phyloP scores from a whole-genome alignment of 208 protist species.

The Balamuthia mandrillaris region DNA sequence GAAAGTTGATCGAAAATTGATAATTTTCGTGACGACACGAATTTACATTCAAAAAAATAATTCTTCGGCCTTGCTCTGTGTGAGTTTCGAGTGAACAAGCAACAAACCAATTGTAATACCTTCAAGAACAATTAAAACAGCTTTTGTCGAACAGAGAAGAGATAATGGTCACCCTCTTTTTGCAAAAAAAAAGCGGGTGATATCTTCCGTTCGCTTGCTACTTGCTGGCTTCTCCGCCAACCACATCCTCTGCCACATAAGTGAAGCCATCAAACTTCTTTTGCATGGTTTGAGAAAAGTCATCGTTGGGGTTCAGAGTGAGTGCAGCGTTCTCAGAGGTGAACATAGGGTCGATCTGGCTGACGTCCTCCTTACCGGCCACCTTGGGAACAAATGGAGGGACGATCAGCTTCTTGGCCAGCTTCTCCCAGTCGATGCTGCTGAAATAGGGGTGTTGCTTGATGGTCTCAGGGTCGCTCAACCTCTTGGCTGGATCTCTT shows the following conservation, averaged over 20 bases:
- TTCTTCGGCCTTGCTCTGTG: too few species aligned
- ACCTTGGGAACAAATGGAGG: slow-evolving; percentile 3
- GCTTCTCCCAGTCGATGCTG: slow-evolving; percentile 7
- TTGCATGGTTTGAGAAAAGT: background rate
- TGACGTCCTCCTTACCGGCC: background rate
- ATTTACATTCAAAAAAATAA: too few species aligned
- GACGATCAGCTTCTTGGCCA: background rate
- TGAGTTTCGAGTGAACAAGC: too few species aligned
- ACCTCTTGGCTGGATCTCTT: slow-evolving; percentile 50
- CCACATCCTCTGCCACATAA: background rate
- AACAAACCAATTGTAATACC: too few species aligned
- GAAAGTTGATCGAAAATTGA: too few species aligned
- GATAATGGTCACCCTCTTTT: too few species aligned
- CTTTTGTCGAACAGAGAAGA: too few species aligned
- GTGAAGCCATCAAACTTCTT: background rate
- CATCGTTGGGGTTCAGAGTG: background rate
- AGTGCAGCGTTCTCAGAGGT: background rate
- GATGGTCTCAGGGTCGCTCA: slow-evolving; percentile 30
- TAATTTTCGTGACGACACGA: too few species aligned
- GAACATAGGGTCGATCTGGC: background rate
- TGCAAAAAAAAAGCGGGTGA: too few species aligned
- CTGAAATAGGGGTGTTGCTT: background rate
- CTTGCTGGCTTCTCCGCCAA: too few species aligned
- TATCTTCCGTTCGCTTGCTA: too few species aligned
- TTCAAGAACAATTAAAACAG: too few species aligned